Percentiles rank a stretch among this genome's conserved stretches.
phyloP scores from a whole-genome alignment of 805 yeast species.

The Yamadazyma akitaensis region DNA sequence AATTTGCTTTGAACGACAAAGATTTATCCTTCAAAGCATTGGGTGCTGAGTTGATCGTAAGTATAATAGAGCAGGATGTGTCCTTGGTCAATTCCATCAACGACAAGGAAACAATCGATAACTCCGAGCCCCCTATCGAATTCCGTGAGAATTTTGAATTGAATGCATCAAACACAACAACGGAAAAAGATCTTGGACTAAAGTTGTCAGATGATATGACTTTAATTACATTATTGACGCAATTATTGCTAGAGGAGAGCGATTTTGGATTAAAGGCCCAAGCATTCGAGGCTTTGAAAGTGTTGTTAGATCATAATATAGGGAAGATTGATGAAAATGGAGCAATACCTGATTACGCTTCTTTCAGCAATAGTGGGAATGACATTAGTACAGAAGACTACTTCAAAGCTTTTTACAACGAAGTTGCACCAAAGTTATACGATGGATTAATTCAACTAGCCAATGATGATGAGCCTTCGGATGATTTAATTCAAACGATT shows the following conservation, averaged over 20 bases:
- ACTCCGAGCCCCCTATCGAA: constrained; percentile 22
- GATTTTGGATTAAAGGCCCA: constrained; percentile 76
- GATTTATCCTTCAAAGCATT: constrained; percentile 51
- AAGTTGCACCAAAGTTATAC: constrained; percentile 59
- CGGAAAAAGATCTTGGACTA: constrained; percentile 20
- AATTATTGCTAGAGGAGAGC: constrained; percentile 58
- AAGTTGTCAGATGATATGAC: constrained; percentile 56
- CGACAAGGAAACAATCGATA: constrained; percentile 28
- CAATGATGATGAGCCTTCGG: constrained; percentile 7
- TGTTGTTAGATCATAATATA: constrained; percentile 59
- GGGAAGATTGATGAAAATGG: constrained; percentile 19
- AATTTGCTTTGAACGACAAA: constrained; percentile 63
- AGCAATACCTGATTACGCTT: constrained; percentile 6
- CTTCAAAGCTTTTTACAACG: constrained; percentile 57
- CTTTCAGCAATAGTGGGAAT: constrained; percentile 5
- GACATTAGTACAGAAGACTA: constrained; percentile 43
- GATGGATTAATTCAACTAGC: constrained; percentile 41
- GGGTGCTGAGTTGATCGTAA: constrained; percentile 77
- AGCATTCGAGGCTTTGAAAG: constrained; percentile 77
- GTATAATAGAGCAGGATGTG: constrained; percentile 83
- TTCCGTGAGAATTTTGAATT: constrained; percentile 9
- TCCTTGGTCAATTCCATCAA: constrained; percentile 47
- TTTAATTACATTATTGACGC: constrained; percentile 51
- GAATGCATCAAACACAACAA: not conserved
- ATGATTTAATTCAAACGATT: constrained; percentile 5